Percentiles rank a stretch among this genome's conserved stretches.
Evolutionary conservation across 257 asterid genomes (phyloP).

Genomic region (Nicotiana sylvestris): DNA sequence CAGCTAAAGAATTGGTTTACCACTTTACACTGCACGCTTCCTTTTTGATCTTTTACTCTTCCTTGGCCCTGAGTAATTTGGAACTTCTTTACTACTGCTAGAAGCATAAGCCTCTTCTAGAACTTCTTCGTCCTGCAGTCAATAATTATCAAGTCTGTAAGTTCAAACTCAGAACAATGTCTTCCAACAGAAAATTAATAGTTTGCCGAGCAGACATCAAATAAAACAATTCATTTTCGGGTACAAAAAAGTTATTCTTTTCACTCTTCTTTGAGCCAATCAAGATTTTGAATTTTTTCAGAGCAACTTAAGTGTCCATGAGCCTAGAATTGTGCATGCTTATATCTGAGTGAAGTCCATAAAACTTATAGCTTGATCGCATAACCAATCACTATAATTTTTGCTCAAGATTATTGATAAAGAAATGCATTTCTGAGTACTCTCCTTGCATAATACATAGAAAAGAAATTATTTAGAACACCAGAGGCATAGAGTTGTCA

Average conservation of each 20-base stretch:
- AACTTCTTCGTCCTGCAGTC: conserved; percentile 51
- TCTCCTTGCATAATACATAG: neutral
- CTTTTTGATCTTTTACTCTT: conserved; percentile 84
- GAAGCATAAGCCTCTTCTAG: conserved; percentile 77
- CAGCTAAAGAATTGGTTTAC: conserved; percentile 36
- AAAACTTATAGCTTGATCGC: neutral
- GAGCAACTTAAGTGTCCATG: neutral
- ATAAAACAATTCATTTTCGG: neutral
- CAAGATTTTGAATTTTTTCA: neutral
- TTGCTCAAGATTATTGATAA: neutral
- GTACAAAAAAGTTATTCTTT: neutral
- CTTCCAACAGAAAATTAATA: neutral
- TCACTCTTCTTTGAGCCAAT: neutral
- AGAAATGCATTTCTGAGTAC: neutral
- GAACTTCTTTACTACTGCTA: conserved; percentile 49
- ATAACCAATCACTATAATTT: neutral
- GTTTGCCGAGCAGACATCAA: neutral
- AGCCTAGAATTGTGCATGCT: neutral
- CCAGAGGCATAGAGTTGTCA: neutral
- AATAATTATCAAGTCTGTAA: conserved; percentile 14
- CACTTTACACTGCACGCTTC: conserved; percentile 76
- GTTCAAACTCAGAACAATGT: neutral
- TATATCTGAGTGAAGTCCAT: neutral
- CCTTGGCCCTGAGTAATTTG: conserved; percentile 55
- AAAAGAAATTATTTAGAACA: neutral